Evolutionary conservation across 164 flowering plant species (phyloP).

Genomic region (Magnolia changhungtana): DNA sequence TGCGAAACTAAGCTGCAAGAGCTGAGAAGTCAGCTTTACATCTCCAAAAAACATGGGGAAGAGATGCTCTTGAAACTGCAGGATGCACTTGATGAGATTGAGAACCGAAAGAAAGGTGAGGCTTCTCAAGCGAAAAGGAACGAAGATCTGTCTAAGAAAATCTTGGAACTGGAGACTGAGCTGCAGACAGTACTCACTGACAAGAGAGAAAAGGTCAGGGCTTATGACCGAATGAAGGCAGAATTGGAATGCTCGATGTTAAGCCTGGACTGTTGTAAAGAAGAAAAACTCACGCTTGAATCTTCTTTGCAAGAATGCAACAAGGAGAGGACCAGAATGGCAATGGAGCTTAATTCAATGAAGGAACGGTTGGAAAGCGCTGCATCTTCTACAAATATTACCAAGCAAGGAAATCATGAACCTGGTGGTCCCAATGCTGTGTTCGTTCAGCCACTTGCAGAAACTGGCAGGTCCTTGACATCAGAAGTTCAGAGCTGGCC

Average conservation of each 20-base stretch:
- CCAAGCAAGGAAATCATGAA: slow-evolving; percentile 16
- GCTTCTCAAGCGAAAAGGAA: slow-evolving; percentile 61
- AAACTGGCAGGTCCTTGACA: background rate
- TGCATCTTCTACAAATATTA: slow-evolving; percentile 9
- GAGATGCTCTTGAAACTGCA: slow-evolving; percentile 87
- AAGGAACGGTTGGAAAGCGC: slow-evolving; percentile 39
- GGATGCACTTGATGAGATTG: slow-evolving; percentile 79
- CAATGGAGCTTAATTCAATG: slow-evolving; percentile 35
- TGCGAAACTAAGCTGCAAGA: slow-evolving; percentile 87
- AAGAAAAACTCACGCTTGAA: slow-evolving; percentile 81
- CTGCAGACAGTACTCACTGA: slow-evolving; percentile 48
- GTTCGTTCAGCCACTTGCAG: slow-evolving; percentile 6
- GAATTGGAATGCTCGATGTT: slow-evolving; percentile 80
- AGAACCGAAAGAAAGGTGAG: slow-evolving; percentile 74
- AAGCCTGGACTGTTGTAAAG: slow-evolving; percentile 89
- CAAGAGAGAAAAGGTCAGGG: slow-evolving; percentile 60
- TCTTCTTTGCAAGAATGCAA: slow-evolving; percentile 56
- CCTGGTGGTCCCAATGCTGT: background rate
- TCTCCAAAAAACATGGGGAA: slow-evolving; percentile 83
- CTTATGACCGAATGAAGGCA: slow-evolving; percentile 70
- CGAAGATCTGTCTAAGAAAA: slow-evolving; percentile 58
- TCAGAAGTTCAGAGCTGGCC: background rate
- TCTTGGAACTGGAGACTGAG: slow-evolving; percentile 69
- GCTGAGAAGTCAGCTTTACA: slow-evolving; percentile 55
- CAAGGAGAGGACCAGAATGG: slow-evolving; percentile 43